phyloP scores from a whole-genome alignment of 495 filamentous ascomycete genomes.

The Penicillium atrosanguineum region DNA sequence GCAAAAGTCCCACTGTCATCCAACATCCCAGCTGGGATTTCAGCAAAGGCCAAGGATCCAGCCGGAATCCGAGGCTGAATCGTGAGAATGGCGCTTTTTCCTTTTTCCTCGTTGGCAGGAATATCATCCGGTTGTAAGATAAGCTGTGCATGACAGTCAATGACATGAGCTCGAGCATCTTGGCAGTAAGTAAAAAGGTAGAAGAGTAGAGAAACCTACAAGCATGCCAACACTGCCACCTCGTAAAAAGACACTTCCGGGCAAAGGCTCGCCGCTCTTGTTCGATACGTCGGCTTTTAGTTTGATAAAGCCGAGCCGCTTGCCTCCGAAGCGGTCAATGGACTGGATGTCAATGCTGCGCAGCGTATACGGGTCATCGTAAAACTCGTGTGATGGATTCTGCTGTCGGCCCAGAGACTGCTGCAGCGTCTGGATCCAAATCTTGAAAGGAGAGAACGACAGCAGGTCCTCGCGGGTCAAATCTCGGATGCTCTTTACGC shows the following conservation, averaged over 20 bases:
- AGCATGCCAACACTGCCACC: conserved; percentile 83
- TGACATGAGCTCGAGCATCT: not conserved
- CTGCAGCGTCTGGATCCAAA: conserved; percentile 69
- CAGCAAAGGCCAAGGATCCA: conserved; percentile 69
- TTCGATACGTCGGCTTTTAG: conserved; percentile 66
- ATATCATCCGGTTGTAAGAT: conserved; percentile 72
- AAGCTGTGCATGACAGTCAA: conserved; percentile 33
- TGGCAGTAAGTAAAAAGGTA: not conserved
- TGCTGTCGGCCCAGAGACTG: conserved; percentile 63
- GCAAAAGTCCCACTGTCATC: conserved; percentile 73
- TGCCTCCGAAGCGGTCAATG: conserved; percentile 66
- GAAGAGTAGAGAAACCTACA: conserved; percentile 35
- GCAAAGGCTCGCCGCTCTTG: conserved; percentile 59
- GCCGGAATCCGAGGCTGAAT: conserved; percentile 81
- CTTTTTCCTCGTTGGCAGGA: conserved; percentile 27
- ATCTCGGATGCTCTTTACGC: conserved; percentile 55
- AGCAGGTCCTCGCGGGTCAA: conserved; percentile 64
- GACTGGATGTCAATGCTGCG: conserved; percentile 69
- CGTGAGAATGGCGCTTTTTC: conserved; percentile 73
- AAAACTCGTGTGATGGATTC: conserved; percentile 63
- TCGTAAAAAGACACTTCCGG: conserved; percentile 75
- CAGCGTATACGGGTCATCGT: conserved; percentile 66
- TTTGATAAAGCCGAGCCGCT: conserved; percentile 75
- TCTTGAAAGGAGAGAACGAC: conserved; percentile 67
- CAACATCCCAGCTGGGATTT: conserved; percentile 89